phyloP scores from a whole-genome alignment of 257 asterid species.

The Solanum pinnatisectum region DNA sequence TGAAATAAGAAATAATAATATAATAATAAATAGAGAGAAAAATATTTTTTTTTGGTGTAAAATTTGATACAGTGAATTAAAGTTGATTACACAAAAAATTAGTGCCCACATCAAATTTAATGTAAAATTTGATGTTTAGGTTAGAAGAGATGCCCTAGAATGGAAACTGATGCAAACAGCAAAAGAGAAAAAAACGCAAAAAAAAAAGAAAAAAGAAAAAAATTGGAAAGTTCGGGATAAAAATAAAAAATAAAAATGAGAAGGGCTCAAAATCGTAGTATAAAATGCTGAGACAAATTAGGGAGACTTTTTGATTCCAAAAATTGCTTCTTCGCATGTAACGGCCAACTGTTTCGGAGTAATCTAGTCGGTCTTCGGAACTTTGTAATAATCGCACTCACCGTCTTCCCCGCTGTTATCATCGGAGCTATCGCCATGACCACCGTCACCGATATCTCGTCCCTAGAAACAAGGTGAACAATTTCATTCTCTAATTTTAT shows the following conservation, averaged over 20 bases:
- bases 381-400: not conserved
- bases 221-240: not conserved
- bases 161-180: not conserved
- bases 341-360: not conserved
- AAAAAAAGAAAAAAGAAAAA: not conserved
- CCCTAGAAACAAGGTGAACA: conserved; percentile 52
- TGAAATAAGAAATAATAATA: too few relatives aligned
- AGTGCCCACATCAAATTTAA: too few relatives aligned
- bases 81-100: too few relatives aligned
- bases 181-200: not conserved
- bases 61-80: too few relatives aligned
- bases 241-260: not conserved
- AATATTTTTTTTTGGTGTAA: too few relatives aligned
- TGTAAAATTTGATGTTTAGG: too few relatives aligned
- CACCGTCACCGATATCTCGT: conserved; percentile 29
- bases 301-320: not conserved
- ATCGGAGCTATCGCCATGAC: conserved; percentile 29
- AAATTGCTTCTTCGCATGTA: not conserved
- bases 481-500: not conserved
- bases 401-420: not conserved
- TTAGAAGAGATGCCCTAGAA: too few relatives aligned
- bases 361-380: not conserved
- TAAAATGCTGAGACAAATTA: not conserved
- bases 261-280: not conserved
- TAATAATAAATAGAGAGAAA: too few relatives aligned